Base-by-base conservation (phyloP, 2,329 filamentous ascomycete species). In the Teratosphaeria zuluensis region DNA sequence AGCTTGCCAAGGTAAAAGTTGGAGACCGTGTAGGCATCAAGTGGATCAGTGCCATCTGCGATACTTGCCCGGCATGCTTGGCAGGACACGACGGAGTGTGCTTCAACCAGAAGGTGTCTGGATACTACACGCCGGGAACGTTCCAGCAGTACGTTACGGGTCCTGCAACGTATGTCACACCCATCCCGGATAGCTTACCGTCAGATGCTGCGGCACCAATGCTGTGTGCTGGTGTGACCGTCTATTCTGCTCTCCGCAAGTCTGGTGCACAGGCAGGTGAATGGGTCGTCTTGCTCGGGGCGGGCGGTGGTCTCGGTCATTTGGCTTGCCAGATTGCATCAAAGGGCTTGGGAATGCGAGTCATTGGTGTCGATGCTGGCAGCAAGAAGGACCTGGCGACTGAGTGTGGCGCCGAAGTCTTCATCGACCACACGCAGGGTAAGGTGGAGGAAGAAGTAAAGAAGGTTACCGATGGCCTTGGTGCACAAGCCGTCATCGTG, bases 11-110 rank as follows among this genome's bases (percentile, higher is more conserved):
- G 4, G 74, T 88, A 38, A 85, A 85, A 65, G 66, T 87, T n/a
- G 85, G 85, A 4, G 82, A 88, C 64, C 78, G 85, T 7, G 86
- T 89, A 8, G 86, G 86, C 14, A 81, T 89, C 68, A 89, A 89
- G 72, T 88, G 84, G 65, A 74, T 87, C 59, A 74, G 80, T 16
- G 78, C 73, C 33, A 80, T 80, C 30, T 87, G 84, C 68, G 78
- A 78, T 55, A 75, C 76, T 64, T 81, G 80, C 71, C 68, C 73
- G 16, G 72, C 83, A 60, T 86, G 83, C 67, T 74, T 80, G 56
- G 76, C 76, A 12, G 81, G 80, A 51, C 73, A 77, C 28, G 84
- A 85, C 62, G 81, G 78, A 9, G 71, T 78, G 46, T 85, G 83
- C 70, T 62, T 62, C 56, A 62, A 60, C 28, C 58, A 60, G 51